Percentiles rank a stretch among this genome's conserved stretches.
These are phyloP conservation scores for Tieghemostelium lacteum DNA, from an alignment of 78 protist species.

Conservation along the genomic window DNA sequence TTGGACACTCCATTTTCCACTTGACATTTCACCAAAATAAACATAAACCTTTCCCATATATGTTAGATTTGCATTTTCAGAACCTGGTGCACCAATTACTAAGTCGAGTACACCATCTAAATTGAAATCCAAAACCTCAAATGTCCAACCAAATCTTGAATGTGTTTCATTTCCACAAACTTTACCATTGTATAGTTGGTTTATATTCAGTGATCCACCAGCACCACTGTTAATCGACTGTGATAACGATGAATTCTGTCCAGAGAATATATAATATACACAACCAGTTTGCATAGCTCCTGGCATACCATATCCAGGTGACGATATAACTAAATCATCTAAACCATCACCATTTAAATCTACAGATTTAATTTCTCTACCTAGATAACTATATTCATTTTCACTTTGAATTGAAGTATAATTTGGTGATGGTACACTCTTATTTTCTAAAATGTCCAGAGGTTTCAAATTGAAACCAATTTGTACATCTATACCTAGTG, in stretches of 20 bases:
- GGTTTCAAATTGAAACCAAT: too few species aligned
- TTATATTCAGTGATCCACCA: background rate
- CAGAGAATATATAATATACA: conserved; percentile 38
- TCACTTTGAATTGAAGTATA: conserved; percentile 28
- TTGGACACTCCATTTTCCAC: background rate
- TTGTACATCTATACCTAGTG: background rate
- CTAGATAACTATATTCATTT: conserved; percentile 20
- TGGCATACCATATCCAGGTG: conserved; percentile 57
- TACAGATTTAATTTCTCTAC: conserved; percentile 7
- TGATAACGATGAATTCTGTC: background rate
- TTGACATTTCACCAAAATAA: conserved; percentile 18
- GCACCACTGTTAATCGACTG: background rate
- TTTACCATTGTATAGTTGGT: conserved; percentile 14
- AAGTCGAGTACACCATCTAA: conserved; percentile 43
- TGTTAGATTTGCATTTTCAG: conserved; percentile 18
- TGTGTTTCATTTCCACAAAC: conserved; percentile 50
- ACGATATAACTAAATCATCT: conserved; percentile 40
- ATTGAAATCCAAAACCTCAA: conserved; percentile 39
- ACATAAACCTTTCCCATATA: conserved; percentile 35
- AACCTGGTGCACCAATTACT: conserved; percentile 49
- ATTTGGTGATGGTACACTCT: background rate
- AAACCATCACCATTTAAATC: conserved; percentile 57
- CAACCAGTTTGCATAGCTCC: conserved; percentile 75
- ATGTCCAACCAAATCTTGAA: conserved; percentile 25
- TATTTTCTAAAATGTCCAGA: background rate